These are phyloP conservation scores for Aphanocladium album DNA, from an alignment of 2,329 filamentous ascomycete species.

Conservation along the genomic window DNA sequence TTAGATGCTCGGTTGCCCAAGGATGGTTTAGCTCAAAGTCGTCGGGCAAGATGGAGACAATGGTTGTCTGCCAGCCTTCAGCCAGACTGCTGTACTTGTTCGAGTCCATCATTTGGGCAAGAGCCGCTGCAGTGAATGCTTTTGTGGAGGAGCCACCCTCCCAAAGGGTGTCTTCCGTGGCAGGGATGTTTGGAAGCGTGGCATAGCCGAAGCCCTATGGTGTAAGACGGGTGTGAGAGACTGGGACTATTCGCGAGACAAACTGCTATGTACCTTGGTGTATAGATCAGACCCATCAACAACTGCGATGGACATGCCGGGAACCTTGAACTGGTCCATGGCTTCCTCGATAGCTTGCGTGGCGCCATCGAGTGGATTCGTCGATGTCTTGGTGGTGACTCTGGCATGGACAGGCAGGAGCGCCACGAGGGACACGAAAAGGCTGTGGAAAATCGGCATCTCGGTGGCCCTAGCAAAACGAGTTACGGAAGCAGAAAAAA, in stretches of 20 bases:
- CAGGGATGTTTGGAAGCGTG: constrained; percentile 32
- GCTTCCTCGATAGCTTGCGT: not conserved
- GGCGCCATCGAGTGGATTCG: not conserved
- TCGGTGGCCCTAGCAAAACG: not conserved
- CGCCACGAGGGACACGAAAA: not conserved
- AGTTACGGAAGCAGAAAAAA: not conserved
- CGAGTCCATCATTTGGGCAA: constrained; percentile 41
- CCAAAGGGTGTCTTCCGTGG: constrained; percentile 40
- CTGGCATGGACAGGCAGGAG: not conserved
- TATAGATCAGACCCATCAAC: not conserved
- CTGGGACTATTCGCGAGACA: not conserved
- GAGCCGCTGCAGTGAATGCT: constrained; percentile 41
- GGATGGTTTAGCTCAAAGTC: constrained; percentile 41
- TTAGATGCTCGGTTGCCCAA: constrained; percentile 38
- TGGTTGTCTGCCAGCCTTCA: constrained; percentile 38
- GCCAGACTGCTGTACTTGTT: constrained; percentile 18
- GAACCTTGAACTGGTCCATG: not conserved
- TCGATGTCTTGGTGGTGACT: not conserved
- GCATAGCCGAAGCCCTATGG: not conserved
- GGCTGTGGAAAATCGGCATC: not conserved
- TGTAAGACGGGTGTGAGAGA: not conserved
- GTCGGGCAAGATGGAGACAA: constrained; percentile 36
- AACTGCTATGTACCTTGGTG: not conserved
- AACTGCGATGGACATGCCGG: not conserved
- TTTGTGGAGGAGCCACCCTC: constrained; percentile 48